Evolutionary conservation across 2,329 filamentous ascomycete species (phyloP), one percentile per base, ranked within the genome.

Genomic region (Aspergillus latus): DNA sequence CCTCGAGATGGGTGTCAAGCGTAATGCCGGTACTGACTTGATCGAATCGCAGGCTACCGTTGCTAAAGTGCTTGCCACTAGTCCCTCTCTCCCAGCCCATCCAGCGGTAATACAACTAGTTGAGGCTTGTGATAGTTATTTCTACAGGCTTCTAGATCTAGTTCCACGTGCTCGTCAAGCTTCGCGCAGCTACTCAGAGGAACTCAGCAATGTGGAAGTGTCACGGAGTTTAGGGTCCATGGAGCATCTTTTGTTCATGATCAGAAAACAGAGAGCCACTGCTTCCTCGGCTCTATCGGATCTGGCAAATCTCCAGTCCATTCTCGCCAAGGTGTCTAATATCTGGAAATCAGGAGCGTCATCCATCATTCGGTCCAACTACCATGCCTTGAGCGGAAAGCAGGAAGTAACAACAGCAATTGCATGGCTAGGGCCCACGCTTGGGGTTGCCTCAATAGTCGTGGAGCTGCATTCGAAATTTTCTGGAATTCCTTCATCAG

Each of bases 1-100:
- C 29, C 86, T 91, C 36, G 84, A 88, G 56, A 97, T 99, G 93
- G 94, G 94, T 3, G 84, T 99, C 65, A 88, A 88, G 65, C 86
- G 87, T 51, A 97, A 96, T 68, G 79, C 96, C 13, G 86, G 88
- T 62, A 86, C 85, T 11, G 85, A 89, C 67, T 80, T 88, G 43
- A 79, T 97, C 15, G 82, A 83, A 39, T 84, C 85, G 52, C 94
- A 99, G 72, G 80, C 83, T 29, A 88, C 89, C 0, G 78, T 90
- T 6, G 82, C 89, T 5, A 74, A 82, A 4, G 80, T 97, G 1
- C 80, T 99, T 29, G 83, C 90, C 1, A 80, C 78, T 5, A 81
- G 80, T 2, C 66, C 72, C 67, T 76, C 34, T 64, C 80, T 59
- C 60, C 66, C 62, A 59, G 65, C 65, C 51, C 59, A 52, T 6